These are phyloP conservation scores for Bocquillonia castaneifolia DNA, from an alignment of 441 rosid species.

Conservation along the genomic window DNA sequence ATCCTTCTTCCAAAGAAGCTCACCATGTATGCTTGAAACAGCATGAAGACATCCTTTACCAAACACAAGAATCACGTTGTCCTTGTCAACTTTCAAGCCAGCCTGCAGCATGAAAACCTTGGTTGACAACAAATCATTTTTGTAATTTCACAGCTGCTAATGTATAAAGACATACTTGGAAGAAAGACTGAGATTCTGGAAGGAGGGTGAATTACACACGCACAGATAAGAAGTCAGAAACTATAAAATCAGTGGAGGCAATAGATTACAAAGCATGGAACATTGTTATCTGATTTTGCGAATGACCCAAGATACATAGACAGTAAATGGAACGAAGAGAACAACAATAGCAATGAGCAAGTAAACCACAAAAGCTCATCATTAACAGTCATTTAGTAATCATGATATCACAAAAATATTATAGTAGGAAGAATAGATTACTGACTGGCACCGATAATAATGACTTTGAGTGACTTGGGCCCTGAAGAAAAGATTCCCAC, in stretches of 20 bases:
- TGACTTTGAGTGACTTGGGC: slow-evolving; percentile 55
- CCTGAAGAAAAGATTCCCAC: slow-evolving; percentile 78
- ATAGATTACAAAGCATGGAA: neutral
- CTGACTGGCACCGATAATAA: slow-evolving; percentile 62
- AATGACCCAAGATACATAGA: neutral
- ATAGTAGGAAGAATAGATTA: neutral
- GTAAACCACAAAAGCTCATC: neutral
- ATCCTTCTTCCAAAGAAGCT: slow-evolving; percentile 83
- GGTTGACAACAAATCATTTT: slow-evolving; percentile 9
- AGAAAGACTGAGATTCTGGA: neutral
- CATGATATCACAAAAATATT: neutral
- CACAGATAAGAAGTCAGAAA: neutral
- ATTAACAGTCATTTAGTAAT: neutral
- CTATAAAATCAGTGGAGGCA: neutral
- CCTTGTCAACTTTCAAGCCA: slow-evolving; percentile 64
- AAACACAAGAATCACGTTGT: slow-evolving; percentile 53
- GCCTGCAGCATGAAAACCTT: slow-evolving; percentile 40
- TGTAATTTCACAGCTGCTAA: neutral
- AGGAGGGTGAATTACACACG: neutral
- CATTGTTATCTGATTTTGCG: neutral
- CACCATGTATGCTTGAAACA: slow-evolving; percentile 83
- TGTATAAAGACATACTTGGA: neutral
- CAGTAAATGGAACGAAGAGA: neutral
- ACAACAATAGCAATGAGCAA: too few species aligned
- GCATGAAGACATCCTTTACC: slow-evolving; percentile 75